Conservation (phyloP, 1,284 basidiomycete genomes). For the Malassezia psittaci region DNA sequence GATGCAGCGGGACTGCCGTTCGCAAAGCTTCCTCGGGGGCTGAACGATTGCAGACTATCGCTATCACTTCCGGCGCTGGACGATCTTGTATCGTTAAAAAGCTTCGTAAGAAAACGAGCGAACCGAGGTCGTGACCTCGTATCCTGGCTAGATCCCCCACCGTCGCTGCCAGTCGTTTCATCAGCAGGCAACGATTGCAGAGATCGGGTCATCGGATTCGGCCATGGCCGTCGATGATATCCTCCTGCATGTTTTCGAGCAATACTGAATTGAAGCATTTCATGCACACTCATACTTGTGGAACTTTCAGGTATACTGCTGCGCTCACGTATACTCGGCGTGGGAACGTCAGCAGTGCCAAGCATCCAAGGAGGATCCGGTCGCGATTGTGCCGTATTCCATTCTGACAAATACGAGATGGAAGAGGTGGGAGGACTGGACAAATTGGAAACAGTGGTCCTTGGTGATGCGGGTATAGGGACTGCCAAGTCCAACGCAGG, state of each 20-base stretch:
- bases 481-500: background rate
- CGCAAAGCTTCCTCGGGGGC: background rate
- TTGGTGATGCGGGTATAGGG: background rate
- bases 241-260: constrained; percentile 2
- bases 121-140: background rate
- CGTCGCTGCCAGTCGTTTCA: background rate
- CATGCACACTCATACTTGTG: background rate
- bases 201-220: background rate
- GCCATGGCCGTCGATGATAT: background rate
- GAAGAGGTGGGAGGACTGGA: background rate
- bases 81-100: constrained; percentile 1
- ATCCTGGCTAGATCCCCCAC: background rate
- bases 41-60: background rate
- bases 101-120: constrained; percentile 5
- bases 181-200: background rate
- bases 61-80: background rate
- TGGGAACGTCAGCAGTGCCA: background rate
- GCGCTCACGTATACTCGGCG: background rate
- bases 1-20: background rate
- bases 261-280: background rate
- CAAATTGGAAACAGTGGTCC: background rate
- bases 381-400: background rate
- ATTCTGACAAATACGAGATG: background rate
- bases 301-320: background rate
- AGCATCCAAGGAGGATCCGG: no score